Evolutionary conservation across 768 basidiomycete species (phyloP).

Genomic region (Tylopilus plumbeoviolaceoides): DNA sequence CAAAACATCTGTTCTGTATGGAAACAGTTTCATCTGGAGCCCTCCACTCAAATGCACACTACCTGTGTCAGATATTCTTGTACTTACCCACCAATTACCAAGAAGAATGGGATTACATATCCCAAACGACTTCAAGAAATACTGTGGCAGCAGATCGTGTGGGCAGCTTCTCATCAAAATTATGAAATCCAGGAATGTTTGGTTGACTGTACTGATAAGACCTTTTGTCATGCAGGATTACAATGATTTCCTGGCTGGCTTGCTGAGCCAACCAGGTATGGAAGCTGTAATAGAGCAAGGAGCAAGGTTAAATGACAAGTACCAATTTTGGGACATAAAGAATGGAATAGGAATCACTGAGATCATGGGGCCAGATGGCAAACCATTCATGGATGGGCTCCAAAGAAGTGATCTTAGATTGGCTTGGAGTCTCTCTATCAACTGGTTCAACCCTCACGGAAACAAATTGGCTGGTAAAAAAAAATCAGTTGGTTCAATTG

Average conservation of each 20-base stretch:
- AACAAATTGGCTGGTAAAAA: slow-evolving; percentile 21
- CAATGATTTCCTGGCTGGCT: slow-evolving; percentile 24
- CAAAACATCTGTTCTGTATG: not conserved
- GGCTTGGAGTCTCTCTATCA: slow-evolving; percentile 23
- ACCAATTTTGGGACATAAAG: not conserved
- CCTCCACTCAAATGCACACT: not conserved
- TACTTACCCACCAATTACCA: not conserved
- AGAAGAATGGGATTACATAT: not conserved
- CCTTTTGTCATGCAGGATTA: slow-evolving; percentile 27
- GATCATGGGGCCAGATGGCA: not conserved
- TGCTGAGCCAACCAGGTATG: slow-evolving; percentile 24
- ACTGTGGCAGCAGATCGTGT: slow-evolving; percentile 16
- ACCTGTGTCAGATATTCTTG: not conserved
- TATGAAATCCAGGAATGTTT: not conserved
- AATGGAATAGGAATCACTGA: not conserved
- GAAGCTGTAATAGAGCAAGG: slow-evolving; percentile 26
- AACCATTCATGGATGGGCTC: slow-evolving; percentile 3
- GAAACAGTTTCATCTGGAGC: not conserved
- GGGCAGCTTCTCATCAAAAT: slow-evolving; percentile 2
- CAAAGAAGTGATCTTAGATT: slow-evolving; percentile 11
- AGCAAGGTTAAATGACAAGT: not conserved
- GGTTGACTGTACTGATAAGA: slow-evolving; percentile 1
- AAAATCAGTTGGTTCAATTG: slow-evolving; percentile 10
- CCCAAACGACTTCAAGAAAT: slow-evolving; percentile 17
- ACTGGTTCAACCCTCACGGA: slow-evolving; percentile 26